Percentiles rank a stretch among this genome's conserved stretches.
Conservation (phyloP, 2,329 filamentous ascomycete species). For the Microdochium paspali region DNA sequence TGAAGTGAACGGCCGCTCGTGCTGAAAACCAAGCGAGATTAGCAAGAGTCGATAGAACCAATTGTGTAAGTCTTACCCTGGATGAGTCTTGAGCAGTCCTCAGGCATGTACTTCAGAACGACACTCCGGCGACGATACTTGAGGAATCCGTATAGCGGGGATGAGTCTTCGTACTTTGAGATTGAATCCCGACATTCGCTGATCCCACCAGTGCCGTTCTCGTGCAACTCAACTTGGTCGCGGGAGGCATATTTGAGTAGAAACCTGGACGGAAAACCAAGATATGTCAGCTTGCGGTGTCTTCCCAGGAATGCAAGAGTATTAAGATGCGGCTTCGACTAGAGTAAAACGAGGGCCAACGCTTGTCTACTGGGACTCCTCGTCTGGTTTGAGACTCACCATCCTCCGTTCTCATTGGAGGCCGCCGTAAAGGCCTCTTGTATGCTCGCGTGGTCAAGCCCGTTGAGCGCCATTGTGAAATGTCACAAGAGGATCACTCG, state of each 20-base stretch:
- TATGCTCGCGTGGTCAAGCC: slow-evolving; percentile 72
- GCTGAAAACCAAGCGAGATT: slow-evolving; percentile 43
- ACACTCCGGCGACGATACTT: slow-evolving; percentile 85
- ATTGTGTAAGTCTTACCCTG: too few species aligned
- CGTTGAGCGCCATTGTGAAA: slow-evolving; percentile 80
- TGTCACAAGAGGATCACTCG: neutral
- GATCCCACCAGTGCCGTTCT: slow-evolving; percentile 71
- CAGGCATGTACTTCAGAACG: slow-evolving; percentile 84
- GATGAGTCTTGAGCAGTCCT: slow-evolving; percentile 80
- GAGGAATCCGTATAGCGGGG: slow-evolving; percentile 85
- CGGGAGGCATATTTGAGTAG: slow-evolving; percentile 83
- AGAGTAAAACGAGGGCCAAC: too few species aligned
- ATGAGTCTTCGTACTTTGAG: slow-evolving; percentile 69
- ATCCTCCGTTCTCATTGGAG: slow-evolving; percentile 79
- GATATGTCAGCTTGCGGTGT: slow-evolving; percentile 6
- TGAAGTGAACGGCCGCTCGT: slow-evolving; percentile 68
- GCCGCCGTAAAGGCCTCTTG: slow-evolving; percentile 78
- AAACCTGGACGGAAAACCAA: slow-evolving; percentile 54
- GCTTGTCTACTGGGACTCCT: too few species aligned
- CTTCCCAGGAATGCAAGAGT: too few species aligned
- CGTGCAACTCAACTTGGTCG: slow-evolving; percentile 76
- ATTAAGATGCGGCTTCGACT: too few species aligned
- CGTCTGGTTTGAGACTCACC: slow-evolving; percentile 61
- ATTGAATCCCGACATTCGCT: slow-evolving; percentile 74
- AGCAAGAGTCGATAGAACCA: too few species aligned